Conservation (phyloP, 164 flowering plant genomes). For the Cinnamomum chago region DNA sequence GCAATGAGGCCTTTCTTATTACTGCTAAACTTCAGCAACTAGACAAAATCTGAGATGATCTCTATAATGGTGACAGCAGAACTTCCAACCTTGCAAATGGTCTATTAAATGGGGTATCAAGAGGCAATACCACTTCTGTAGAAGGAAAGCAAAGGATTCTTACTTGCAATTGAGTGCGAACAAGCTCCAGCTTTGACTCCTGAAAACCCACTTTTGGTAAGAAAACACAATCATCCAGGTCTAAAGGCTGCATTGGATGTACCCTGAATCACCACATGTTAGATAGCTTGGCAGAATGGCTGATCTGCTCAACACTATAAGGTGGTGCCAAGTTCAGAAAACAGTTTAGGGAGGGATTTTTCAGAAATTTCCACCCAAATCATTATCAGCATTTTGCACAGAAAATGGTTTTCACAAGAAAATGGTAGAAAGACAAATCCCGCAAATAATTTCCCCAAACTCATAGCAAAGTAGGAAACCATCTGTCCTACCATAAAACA, state of each 20-base stretch:
- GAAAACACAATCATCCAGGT: neutral
- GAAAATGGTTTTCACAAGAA: neutral
- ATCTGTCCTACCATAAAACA: neutral
- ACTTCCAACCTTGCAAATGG: neutral
- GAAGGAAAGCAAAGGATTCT: constrained; percentile 14
- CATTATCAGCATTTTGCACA: neutral
- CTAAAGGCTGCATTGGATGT: neutral
- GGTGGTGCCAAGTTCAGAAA: neutral
- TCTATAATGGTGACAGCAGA: neutral
- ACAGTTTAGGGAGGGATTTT: neutral
- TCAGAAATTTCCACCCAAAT: neutral
- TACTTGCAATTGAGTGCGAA: constrained; percentile 65
- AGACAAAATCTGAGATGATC: neutral
- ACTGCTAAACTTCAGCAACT: neutral
- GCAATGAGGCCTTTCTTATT: neutral
- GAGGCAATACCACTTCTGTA: neutral
- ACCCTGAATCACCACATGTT: neutral
- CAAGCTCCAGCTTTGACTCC: constrained; percentile 49
- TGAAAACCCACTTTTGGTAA: neutral
- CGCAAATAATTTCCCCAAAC: neutral
- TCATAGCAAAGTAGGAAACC: neutral
- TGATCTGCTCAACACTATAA: too few relatives aligned
- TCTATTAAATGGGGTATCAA: neutral
- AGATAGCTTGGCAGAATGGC: neutral
- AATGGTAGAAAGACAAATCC: neutral